Conservation (phyloP, 805 yeast genomes). For the Diddensiella transvaalensis region DNA sequence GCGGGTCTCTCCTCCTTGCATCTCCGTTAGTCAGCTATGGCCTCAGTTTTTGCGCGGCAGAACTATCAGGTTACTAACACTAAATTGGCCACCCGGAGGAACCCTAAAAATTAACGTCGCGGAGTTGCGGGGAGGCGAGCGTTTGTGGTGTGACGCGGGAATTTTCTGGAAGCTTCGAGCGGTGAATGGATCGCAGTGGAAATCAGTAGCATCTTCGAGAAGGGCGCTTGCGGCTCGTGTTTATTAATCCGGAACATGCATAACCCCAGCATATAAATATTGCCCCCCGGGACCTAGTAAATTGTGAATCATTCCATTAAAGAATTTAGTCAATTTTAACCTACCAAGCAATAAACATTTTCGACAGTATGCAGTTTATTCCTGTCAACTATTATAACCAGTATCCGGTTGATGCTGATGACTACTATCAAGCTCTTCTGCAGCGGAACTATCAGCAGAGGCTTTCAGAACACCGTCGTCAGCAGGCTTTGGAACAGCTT, state of each 20-base stretch:
- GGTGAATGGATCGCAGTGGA: background rate
- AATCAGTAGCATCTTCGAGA: no score
- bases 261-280: background rate
- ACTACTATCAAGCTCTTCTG: slow-evolving; percentile 7
- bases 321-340: no score
- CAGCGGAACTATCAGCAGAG: slow-evolving; percentile 14
- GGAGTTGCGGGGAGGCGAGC: no score
- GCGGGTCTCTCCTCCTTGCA: background rate
- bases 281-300: no score
- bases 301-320: no score
- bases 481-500: slow-evolving; percentile 4
- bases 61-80: no score
- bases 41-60: no score
- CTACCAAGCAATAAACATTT: no score
- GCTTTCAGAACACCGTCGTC: slow-evolving; percentile 13
- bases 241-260: background rate
- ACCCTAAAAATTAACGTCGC: no score
- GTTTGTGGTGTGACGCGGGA: no score
- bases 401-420: slow-evolving; percentile 2
- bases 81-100: no score
- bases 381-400: slow-evolving; percentile 4
- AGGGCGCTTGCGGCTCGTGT: background rate
- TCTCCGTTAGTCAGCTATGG: no score
- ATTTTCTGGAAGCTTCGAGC: background rate
- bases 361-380: slow-evolving; percentile 9